phyloP scores from a whole-genome alignment of 805 yeast species.

The Metschnikowia amazonensis region DNA sequence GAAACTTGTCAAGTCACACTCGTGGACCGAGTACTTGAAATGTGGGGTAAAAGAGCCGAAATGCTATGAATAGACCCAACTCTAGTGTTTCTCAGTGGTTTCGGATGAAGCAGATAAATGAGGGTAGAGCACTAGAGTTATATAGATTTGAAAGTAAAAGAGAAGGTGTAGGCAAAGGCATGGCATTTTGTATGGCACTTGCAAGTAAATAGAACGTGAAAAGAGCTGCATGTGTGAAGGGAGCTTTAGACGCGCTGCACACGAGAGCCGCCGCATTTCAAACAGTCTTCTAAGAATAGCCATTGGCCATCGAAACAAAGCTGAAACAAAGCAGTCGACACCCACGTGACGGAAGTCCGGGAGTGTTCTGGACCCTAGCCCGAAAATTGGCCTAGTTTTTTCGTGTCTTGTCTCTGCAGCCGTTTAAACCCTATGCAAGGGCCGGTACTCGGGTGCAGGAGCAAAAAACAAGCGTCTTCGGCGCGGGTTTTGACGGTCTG shows the following conservation, averaged over 20 bases:
- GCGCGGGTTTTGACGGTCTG: neutral
- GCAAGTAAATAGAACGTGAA: conserved; percentile 1
- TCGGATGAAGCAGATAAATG: neutral
- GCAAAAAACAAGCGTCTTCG: neutral
- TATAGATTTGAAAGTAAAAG: neutral
- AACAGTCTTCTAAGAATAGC: neutral
- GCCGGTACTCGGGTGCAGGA: neutral
- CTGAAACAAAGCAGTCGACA: neutral
- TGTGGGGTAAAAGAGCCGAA: conserved; percentile 4
- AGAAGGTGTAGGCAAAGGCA: neutral
- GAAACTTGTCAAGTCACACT: neutral
- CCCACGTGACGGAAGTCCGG: too few species aligned
- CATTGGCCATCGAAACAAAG: neutral
- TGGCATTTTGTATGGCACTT: neutral
- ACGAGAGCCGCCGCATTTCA: neutral
- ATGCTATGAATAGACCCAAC: neutral
- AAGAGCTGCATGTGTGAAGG: conserved; percentile 4
- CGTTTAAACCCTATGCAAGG: neutral
- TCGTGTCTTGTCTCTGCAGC: too few species aligned
- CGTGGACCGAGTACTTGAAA: neutral
- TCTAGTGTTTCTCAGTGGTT: neutral
- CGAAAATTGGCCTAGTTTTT: too few species aligned
- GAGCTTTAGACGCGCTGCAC: conserved; percentile 4
- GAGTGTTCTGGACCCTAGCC: too few species aligned
- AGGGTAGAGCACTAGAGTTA: neutral